These are phyloP conservation scores for Aspergillus nidulans DNA, from an alignment of 495 filamentous ascomycete species.

Conservation along the genomic window DNA sequence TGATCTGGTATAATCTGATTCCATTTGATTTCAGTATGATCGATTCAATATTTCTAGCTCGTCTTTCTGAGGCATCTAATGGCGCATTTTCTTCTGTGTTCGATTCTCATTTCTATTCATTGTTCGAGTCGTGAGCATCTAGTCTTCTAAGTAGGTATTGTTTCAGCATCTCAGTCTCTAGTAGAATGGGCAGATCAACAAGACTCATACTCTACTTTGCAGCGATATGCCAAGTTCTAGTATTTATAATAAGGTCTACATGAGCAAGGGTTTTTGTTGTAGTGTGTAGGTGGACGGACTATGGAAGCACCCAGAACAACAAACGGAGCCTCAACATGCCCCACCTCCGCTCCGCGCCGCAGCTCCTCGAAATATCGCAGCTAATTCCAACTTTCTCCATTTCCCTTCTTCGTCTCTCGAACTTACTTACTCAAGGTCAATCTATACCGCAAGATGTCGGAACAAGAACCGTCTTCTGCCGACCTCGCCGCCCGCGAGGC, in stretches of 20 bases:
- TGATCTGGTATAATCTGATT: background rate
- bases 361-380: background rate
- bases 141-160: background rate
- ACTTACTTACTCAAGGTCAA: background rate
- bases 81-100: background rate
- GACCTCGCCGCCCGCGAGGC: constrained; percentile 47
- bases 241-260: too few relatives aligned
- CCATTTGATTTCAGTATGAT: background rate
- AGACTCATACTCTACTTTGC: background rate
- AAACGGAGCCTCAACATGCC: background rate
- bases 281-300: background rate
- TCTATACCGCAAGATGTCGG: constrained; percentile 1
- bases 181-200: background rate
- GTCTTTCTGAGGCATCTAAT: constrained; percentile 4
- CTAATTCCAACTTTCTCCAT: background rate
- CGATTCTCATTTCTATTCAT: too few relatives aligned
- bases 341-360: background rate
- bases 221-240: background rate
- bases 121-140: background rate
- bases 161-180: background rate
- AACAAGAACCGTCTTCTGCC: constrained; percentile 42
- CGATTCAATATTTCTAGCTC: background rate
- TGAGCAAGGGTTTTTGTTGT: background rate
- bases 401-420: background rate
- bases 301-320: constrained; percentile 2